Evolutionary conservation across 2,329 filamentous ascomycete species (phyloP), one percentile per base, ranked within the genome.

Genomic region (Aspergillus japonicus): DNA sequence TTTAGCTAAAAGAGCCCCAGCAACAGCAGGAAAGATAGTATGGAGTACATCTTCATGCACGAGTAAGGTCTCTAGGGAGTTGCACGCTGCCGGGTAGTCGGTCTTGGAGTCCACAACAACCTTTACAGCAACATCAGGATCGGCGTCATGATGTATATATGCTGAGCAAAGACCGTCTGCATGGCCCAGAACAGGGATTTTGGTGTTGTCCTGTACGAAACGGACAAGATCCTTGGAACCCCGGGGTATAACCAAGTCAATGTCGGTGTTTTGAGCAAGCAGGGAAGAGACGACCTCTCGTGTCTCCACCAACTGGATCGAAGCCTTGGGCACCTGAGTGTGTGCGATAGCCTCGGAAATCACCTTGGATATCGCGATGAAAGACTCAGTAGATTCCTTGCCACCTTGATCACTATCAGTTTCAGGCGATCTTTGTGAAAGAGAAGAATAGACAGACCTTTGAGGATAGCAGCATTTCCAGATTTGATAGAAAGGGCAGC

Each of bases 401-500:
- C 95, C 95, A 62, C 93, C 87, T 89, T 61, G 26, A 50, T 50
- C 11, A 8, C 47, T 3, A 49, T 56, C n/a, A 63, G 56, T 57
- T 16, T 64, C 55, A 21, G 19, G 33, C n/a, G 39, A n/a, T 24
- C 33, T 56, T 11, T 10, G 33, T 16, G 47, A 19, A 1, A 16
- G 58, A 57, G 21, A 23, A 24, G 12, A 42, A 50, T 7, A 48
- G 8, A 19, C 62, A 11, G 69, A 84, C 88, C 94, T 82, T 99
- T 99, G 62, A 99, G 82, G 69, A 99, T 98, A 54, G 93, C 95
- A 39, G 95, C 90, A 76, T 99, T 99, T 69, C 92, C 95, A 12
- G 94, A 98, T 76, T 99, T 99, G 77, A 99, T 91, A 42, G 95
- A 93, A 24, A 99, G 83, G 4, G 93, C 91, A 63, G 95, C 92